Conservation (phyloP, 192 early-diverging fungal genomes). For the Podila verticillata region DNA sequence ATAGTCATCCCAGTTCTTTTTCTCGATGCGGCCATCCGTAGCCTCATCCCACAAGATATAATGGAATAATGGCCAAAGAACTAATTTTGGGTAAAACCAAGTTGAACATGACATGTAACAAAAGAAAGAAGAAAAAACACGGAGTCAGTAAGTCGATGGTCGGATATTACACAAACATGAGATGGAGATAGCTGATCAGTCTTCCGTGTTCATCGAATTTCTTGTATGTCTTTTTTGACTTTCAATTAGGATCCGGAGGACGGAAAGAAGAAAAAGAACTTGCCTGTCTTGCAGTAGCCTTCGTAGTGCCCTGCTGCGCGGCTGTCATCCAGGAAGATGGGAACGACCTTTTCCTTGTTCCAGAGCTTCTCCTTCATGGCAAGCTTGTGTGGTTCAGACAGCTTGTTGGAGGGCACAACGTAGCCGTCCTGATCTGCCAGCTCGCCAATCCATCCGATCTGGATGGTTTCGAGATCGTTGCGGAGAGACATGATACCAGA, state of each 20-base stretch:
- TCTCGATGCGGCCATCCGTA: slow-evolving; percentile 72
- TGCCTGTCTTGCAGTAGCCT: slow-evolving; percentile 95
- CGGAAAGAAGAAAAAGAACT: background rate
- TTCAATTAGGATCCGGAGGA: no score
- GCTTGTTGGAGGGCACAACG: slow-evolving; percentile 31
- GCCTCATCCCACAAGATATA: slow-evolving; percentile 90
- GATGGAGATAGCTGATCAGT: no score
- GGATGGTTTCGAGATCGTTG: slow-evolving; percentile 66
- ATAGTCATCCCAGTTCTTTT: slow-evolving; percentile 83
- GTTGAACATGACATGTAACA: background rate
- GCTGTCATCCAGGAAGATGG: slow-evolving; percentile 83
- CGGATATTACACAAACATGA: no score
- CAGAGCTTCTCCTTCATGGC: slow-evolving; percentile 62
- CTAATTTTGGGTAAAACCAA: slow-evolving; percentile 45
- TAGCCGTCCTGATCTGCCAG: slow-evolving; percentile 61
- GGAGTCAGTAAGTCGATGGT: background rate
- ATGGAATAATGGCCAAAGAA: slow-evolving; percentile 95
- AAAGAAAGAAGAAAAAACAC: slow-evolving; percentile 3
- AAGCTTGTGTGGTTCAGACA: slow-evolving; percentile 61
- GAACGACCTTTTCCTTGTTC: slow-evolving; percentile 68
- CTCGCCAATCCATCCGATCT: slow-evolving; percentile 81
- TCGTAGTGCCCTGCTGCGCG: slow-evolving; percentile 90
- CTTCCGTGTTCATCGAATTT: no score
- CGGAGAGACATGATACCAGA: slow-evolving; percentile 80
- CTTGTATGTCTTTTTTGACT: no score